A percentile compares a stretch with the other conserved stretches of the same genome.
These are phyloP conservation scores for Nelumbo lutea DNA, from an alignment of 164 flowering plant genomes.

Conservation along the genomic window DNA sequence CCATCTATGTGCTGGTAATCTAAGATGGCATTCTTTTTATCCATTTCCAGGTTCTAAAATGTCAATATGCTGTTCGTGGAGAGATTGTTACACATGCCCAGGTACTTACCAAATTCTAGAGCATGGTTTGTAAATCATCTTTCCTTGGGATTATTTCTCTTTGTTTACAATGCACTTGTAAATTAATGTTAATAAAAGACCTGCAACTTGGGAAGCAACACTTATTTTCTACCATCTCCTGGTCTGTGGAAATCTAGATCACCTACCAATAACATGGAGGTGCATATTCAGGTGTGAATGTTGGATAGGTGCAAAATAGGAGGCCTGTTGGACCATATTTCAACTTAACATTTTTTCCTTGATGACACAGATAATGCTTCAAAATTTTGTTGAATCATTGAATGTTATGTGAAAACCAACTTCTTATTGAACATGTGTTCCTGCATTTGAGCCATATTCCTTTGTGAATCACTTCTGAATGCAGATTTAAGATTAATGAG, in stretches of 20 bases:
- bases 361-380: background rate
- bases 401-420: background rate
- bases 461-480: background rate
- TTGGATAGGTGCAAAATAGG: too few species aligned
- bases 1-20: background rate
- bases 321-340: too few species aligned
- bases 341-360: too few species aligned
- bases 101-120: conserved; percentile 37
- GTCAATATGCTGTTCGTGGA: conserved; percentile 99
- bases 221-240: too few species aligned
- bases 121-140: background rate
- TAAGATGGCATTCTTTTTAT: background rate
- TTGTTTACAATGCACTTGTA: background rate
- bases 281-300: too few species aligned
- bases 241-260: too few species aligned
- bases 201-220: too few species aligned
- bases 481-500: background rate
- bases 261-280: too few species aligned
- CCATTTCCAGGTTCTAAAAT: conserved; percentile 64
- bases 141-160: background rate
- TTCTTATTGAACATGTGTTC: background rate
- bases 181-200: too few species aligned
- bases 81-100: conserved; percentile 85
- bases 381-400: background rate
- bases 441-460: background rate